Evolutionary conservation across 345 rosid species (phyloP), one percentile per base, ranked within the genome.

Genomic region (Physaria fendleri): DNA sequence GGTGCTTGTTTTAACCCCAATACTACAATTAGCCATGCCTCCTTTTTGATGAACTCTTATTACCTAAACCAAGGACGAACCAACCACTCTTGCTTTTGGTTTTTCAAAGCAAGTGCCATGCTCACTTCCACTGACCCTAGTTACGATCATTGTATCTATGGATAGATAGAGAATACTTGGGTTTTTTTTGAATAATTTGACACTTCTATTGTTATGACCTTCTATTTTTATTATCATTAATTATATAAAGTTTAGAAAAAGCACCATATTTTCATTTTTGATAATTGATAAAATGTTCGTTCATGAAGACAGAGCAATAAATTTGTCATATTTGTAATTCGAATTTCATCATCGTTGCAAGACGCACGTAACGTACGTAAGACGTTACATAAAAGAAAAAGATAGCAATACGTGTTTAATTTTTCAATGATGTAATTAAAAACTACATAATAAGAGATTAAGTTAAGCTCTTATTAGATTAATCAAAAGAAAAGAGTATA

Each of bases 1-100:
- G 92, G 84, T 2, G 56, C 82, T 32, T 90, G 97, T 72, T 87
- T 77, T 34, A 81, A 76, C 3, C 97, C 95, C 5, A 77, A 85
- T 66, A 83, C 81, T 1, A 1, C 81, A 8, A 61, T 57, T 11
- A 77, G 79, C 0, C 97, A 85, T 47, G 93, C 93, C 2, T 76
- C 97, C 20, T 88, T 52, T 49, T 93, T 87, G 70, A 88, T 83
- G 90, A 85, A 83, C 27, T 10, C 25, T 41, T 57, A 57, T 18
- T 57, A 57, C 39, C 28, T 17, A 17, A 41, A 7, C 12, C 25
- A 56, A 40, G 62, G 62, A 12, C 46, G 60, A 11, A 56, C 47
- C 61, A 16, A 25, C 22, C 16, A 39, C 0, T 34, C 61, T 9
- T 56, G 61, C 44, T 0, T 2, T 0, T 55, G 24, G 30, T 55